phyloP scores from a whole-genome alignment of 257 asterid genomes.

The Jaltomata sinuosa region DNA sequence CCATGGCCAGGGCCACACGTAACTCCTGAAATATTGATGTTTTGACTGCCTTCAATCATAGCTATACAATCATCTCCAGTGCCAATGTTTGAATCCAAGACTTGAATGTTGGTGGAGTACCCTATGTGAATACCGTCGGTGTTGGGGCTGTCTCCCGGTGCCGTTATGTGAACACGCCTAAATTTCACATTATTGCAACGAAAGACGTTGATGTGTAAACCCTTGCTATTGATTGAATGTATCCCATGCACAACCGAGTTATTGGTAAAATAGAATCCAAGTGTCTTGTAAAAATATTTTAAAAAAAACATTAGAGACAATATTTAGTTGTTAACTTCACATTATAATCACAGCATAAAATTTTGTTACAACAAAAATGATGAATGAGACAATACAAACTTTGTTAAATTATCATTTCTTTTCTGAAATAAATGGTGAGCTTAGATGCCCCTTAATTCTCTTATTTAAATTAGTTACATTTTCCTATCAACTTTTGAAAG shows the following conservation, averaged over 20 bases:
- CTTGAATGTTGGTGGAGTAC: not conserved
- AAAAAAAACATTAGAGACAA: not conserved
- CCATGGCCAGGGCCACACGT: not conserved
- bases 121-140: constrained; percentile 12
- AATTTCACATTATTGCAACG: not conserved
- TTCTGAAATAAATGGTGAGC: no score
- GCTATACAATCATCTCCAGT: not conserved
- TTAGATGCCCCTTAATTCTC: no score
- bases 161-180: not conserved
- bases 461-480: no score
- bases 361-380: not conserved
- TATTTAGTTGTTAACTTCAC: not conserved
- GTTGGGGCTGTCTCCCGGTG: constrained; percentile 11
- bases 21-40: not conserved
- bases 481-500: no score
- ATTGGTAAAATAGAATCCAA: not conserved
- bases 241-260: not conserved
- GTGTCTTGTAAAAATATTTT: not conserved
- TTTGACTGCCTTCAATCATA: not conserved
- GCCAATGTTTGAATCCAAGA: not conserved
- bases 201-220: not conserved
- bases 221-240: not conserved
- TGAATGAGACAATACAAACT: not conserved
- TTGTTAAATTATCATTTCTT: not conserved
- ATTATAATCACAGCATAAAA: not conserved